Conservation (phyloP, 2,329 filamentous ascomycete genomes). For the Tolypocladium capitatum region DNA sequence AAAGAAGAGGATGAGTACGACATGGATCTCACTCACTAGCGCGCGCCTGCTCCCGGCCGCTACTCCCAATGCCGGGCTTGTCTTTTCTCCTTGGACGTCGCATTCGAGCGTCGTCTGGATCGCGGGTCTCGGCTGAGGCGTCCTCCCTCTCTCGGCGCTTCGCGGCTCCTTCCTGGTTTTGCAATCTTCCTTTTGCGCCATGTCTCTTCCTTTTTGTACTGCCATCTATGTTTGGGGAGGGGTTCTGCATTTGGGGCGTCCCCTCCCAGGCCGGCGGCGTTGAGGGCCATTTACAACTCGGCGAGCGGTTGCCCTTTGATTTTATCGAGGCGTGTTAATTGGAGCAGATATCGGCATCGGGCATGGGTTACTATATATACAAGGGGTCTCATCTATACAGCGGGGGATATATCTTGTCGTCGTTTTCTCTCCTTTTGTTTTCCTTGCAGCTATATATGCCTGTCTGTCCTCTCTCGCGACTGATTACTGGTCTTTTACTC, state of each 20-base stretch:
- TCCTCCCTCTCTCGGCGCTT: background rate
- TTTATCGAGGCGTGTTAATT: background rate
- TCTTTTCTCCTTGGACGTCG: background rate
- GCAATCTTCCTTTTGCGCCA: background rate
- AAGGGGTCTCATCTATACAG: constrained; percentile 3
- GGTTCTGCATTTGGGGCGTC: constrained; percentile 1
- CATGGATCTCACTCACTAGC: constrained; percentile 52
- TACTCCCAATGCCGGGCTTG: background rate
- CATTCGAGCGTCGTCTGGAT: background rate
- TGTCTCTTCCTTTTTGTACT: background rate
- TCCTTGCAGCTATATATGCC: background rate
- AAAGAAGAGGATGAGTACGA: constrained; percentile 92
- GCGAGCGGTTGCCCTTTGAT: background rate
- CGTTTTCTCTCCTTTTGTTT: background rate
- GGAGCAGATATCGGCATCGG: background rate
- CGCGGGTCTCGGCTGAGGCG: background rate
- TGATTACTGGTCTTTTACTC: background rate
- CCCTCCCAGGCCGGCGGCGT: constrained; percentile 2
- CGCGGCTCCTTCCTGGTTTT: background rate
- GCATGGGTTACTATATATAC: constrained; percentile 2
- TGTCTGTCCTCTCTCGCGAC: background rate
- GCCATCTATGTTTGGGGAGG: background rate
- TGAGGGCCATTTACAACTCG: constrained; percentile 2
- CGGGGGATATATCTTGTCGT: constrained; percentile 2
- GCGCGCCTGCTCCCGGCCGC: background rate